These are phyloP conservation scores for Canavalia ensiformis DNA, from an alignment of 306 rosid genomes.

Conservation along the genomic window DNA sequence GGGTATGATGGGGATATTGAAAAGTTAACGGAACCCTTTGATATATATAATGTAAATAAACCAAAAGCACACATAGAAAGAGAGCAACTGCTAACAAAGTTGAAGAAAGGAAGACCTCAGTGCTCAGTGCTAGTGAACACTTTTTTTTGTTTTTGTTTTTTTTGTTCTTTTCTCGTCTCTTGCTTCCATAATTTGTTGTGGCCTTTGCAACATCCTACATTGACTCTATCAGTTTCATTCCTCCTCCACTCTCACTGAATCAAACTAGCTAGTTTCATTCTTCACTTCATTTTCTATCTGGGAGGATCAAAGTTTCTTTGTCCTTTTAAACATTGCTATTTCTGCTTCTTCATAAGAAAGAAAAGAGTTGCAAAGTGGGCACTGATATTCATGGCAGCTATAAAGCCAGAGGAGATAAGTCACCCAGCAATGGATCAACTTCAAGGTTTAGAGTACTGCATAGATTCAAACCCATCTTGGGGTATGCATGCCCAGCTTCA, in stretches of 20 bases:
- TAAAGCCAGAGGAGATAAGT: constrained; percentile 84
- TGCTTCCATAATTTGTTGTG: constrained; percentile 32
- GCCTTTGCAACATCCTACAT: constrained; percentile 40
- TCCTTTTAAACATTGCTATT: neutral
- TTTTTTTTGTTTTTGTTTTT: constrained; percentile 34
- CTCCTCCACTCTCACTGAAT: neutral
- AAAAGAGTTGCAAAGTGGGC: constrained; percentile 45
- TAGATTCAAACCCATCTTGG: constrained; percentile 98
- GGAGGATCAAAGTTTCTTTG: constrained; percentile 29
- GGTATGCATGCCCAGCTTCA: constrained; percentile 60
- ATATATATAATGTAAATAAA: constrained; percentile 26
- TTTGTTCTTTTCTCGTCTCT: constrained; percentile 14
- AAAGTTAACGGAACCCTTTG: constrained; percentile 75
- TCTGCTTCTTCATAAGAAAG: constrained; percentile 41
- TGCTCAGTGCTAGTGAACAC: neutral
- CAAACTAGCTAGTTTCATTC: neutral
- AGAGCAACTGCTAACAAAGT: constrained; percentile 33
- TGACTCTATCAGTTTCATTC: constrained; percentile 27
- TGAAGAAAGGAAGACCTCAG: neutral
- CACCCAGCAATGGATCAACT: constrained; percentile 97
- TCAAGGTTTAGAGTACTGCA: constrained; percentile 97
- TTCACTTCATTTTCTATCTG: neutral
- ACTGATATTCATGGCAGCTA: constrained; percentile 70
- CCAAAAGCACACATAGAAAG: constrained; percentile 46
- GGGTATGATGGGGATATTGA: constrained; percentile 68